Conservation (phyloP, 495 filamentous ascomycete genomes). For the Daldinia decipiens region DNA sequence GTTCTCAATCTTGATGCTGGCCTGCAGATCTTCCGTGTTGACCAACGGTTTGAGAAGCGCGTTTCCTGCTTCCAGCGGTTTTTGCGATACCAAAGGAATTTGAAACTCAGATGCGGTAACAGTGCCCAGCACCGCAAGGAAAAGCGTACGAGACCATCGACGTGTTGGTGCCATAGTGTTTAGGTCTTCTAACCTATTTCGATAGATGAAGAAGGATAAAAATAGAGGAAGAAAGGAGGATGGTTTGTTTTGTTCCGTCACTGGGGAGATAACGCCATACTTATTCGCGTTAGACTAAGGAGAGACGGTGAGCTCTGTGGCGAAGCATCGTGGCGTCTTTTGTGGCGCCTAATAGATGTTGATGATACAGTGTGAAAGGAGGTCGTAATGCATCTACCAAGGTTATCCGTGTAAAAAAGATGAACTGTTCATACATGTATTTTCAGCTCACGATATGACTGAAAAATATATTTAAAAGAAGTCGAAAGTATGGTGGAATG, state of each 20-base stretch:
- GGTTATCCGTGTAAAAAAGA: neutral
- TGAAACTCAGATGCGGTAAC: constrained; percentile 33
- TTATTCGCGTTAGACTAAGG: neutral
- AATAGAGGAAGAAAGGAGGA: neutral
- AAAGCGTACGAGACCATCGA: constrained; percentile 20
- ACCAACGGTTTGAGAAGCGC: constrained; percentile 53
- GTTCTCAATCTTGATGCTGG: constrained; percentile 60
- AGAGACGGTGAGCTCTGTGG: neutral
- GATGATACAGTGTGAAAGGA: neutral
- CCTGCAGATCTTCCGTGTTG: constrained; percentile 63
- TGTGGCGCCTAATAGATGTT: neutral
- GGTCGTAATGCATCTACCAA: neutral
- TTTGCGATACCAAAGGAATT: constrained; percentile 30
- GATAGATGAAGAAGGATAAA: constrained; percentile 7
- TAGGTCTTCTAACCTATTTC: neutral
- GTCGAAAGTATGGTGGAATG: no score
- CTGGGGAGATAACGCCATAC: neutral
- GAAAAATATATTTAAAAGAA: neutral
- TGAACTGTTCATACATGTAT: neutral
- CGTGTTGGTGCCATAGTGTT: constrained; percentile 24
- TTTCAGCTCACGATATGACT: neutral
- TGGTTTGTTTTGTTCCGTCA: constrained; percentile 4
- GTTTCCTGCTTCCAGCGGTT: constrained; percentile 7
- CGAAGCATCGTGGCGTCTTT: neutral
- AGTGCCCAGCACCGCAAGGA: constrained; percentile 30